phyloP scores from a whole-genome alignment of 768 basidiomycete genomes.

The Exidia glandulosa region DNA sequence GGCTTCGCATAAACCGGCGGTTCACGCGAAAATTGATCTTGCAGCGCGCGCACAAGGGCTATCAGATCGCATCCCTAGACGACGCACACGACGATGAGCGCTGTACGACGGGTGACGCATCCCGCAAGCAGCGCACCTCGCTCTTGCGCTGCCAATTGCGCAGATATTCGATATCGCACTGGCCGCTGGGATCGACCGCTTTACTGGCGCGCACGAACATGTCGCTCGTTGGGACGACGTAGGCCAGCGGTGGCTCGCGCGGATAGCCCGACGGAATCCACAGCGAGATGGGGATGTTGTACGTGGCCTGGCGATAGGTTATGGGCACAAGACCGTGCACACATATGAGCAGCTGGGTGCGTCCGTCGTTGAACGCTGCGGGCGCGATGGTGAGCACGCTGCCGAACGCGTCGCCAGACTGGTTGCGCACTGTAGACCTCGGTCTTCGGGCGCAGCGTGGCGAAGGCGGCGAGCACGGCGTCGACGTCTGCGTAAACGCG shows the following conservation, averaged over 20 bases:
- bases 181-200: conserved; percentile 72
- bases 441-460: conserved; percentile 61
- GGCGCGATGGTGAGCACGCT: conserved; percentile 10
- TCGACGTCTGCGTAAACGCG: conserved; percentile 56
- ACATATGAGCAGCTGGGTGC: conserved; percentile 83
- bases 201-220: conserved; percentile 78
- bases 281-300: conserved; percentile 88
- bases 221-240: conserved; percentile 83
- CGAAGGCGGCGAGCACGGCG: conserved; percentile 39
- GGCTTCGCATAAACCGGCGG: conserved; percentile 90
- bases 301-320: conserved; percentile 56
- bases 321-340: conserved; percentile 89
- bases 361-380: conserved; percentile 86
- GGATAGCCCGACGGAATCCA: conserved; percentile 88
- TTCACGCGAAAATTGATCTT: conserved; percentile 68
- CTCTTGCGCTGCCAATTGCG: conserved; percentile 70
- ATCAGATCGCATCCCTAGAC: conserved; percentile 66
- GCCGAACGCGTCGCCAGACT: conserved; percentile 7
- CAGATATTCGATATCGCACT: conserved; percentile 57
- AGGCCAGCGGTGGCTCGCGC: conserved; percentile 66
- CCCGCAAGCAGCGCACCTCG: conserved; percentile 43
- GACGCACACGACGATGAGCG: neutral
- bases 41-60: conserved; percentile 64
- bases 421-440: conserved; percentile 56
- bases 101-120: conserved; percentile 2